These are phyloP conservation scores for Chondrus crispus DNA, from an alignment of 23 red algal genomes.

Conservation along the genomic window DNA sequence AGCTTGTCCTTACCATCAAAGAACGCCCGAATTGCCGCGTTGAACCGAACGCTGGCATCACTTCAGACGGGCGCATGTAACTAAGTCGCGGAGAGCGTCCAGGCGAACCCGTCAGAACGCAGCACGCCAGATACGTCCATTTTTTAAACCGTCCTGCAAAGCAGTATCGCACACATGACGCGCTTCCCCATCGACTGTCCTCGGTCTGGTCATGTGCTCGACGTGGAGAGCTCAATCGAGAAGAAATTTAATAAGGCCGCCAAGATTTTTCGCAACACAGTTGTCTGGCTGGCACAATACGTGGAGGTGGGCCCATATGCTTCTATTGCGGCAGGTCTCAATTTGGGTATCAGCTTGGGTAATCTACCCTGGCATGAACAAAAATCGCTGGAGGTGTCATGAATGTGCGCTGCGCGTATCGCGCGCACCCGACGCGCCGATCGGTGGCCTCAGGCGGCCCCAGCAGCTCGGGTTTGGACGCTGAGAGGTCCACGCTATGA, in stretches of 20 bases:
- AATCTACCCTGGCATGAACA: constrained; percentile 72
- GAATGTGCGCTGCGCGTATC: constrained; percentile 42
- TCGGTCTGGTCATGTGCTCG: constrained; percentile 23
- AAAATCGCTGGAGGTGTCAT: constrained; percentile 50
- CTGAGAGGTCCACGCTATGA: too few relatives aligned
- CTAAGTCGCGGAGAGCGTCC: too few relatives aligned
- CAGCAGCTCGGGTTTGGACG: too few relatives aligned
- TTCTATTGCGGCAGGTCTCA: constrained; percentile 1
- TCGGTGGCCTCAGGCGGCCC: too few relatives aligned
- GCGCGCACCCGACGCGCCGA: too few relatives aligned
- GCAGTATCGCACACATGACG: constrained; percentile 2
- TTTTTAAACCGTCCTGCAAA: constrained; percentile 15
- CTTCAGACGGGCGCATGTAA: constrained; percentile 65
- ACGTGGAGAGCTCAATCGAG: constrained; percentile 20
- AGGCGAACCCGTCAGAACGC: too few relatives aligned
- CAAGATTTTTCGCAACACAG: constrained; percentile 21
- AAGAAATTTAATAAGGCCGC: neutral
- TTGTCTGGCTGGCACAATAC: constrained; percentile 24
- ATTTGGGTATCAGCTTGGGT: constrained; percentile 8
- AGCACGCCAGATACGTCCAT: too few relatives aligned
- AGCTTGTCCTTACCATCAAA: constrained; percentile 33
- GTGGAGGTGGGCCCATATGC: neutral
- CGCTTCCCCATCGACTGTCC: constrained; percentile 21
- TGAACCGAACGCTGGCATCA: constrained; percentile 63
- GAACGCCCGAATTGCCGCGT: constrained; percentile 34